Conservation (phyloP, 2,329 filamentous ascomycete genomes). For the Colletotrichum sp. region DNA sequence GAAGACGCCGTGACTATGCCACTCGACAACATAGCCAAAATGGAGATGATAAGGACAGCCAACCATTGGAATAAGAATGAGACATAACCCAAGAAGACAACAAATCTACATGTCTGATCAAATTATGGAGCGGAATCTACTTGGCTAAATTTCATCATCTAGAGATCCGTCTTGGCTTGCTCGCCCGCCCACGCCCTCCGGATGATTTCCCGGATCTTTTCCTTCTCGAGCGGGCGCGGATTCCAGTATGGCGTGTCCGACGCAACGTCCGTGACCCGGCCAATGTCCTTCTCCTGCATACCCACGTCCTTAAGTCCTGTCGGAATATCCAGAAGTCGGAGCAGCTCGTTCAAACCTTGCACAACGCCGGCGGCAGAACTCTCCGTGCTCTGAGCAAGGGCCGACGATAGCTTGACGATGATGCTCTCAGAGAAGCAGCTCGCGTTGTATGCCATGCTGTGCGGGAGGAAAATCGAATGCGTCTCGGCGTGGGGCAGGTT, state of each 20-base stretch:
- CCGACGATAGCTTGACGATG: background rate
- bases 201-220: conserved; percentile 57
- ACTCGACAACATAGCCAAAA: background rate
- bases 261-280: conserved; percentile 61
- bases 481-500: conserved; percentile 20
- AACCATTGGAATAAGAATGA: accelerated
- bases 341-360: conserved; percentile 10
- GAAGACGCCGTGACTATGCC: background rate
- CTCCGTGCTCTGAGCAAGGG: conserved; percentile 10
- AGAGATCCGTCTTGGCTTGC: conserved; percentile 56
- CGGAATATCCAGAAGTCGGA: conserved; percentile 48
- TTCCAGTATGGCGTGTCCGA: conserved; percentile 63
- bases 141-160: conserved; percentile 5
- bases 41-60: background rate
- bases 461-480: conserved; percentile 16
- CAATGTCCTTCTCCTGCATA: conserved; percentile 62
- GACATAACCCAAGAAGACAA: background rate
- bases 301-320: conserved; percentile 57
- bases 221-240: conserved; percentile 55
- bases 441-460: conserved; percentile 16
- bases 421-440: background rate
- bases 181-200: conserved; percentile 64
- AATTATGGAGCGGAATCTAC: background rate
- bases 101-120: background rate
- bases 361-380: conserved; percentile 5